Evolutionary conservation across 176 grass and related monocot species (phyloP), one percentile per base, ranked within the genome.

Genomic region (Puccinellia tenuiflora): DNA sequence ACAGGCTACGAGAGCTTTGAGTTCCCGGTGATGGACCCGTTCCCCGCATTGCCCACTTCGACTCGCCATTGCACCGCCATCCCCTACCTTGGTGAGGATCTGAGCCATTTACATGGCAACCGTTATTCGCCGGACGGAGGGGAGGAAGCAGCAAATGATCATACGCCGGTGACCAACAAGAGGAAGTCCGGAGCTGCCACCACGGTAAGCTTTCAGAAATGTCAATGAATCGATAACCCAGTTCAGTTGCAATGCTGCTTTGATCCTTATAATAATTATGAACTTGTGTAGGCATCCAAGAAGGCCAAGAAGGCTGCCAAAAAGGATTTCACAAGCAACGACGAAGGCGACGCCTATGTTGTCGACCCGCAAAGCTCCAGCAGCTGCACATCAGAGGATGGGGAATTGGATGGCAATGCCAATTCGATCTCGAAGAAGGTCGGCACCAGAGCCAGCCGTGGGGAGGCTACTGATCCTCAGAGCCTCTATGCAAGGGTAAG

Each of bases 401-500:
- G 65, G 24, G 90, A 73, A 31, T 53, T 84, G 69, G 88, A 92
- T 73, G 87, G 74, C 29, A 84, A 80, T 63, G 38, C 22, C 15
- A 91, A 78, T 65, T 69, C 72, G 40, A 84, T 73, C 62, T 75
- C 61, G 2, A 91, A 88, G 55, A 93, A 91, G 48, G 69, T 6
- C 15, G 34, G 40, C 2, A 86, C 80, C 74, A 98, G 91, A 47
- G 86, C 90, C 17, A 83, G 73, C 55, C 73, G 87, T 22, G 92
- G 96, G 9, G 76, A 55, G 39, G 83, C 96, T 83, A 95, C 90
- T 42, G 92, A 95, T 91, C 86, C 90, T 38, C 96, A 98, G 75
- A 83, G 77, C 78, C 83, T 98, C 33, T 98, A 98, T 80, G 96
- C 91, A 90, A 98, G 88, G 89, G 96, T 95, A 93, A 86, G 79